Evolutionary conservation across 352 stramenopile genomes (phyloP).

Genomic region (Lagenidium giganteum): DNA sequence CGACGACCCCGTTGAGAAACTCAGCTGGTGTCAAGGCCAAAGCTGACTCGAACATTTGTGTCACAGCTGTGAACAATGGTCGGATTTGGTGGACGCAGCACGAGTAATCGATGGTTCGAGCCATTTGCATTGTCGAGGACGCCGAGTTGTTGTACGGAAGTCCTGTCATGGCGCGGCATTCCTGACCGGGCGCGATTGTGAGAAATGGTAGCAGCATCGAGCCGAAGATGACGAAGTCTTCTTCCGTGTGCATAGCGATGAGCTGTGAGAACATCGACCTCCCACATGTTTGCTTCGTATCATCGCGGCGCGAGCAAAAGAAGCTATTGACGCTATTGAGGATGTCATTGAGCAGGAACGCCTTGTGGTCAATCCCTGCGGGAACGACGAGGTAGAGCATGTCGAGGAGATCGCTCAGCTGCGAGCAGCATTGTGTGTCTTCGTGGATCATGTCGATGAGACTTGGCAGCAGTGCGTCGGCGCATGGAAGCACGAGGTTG

Average conservation of each 20-base stretch:
- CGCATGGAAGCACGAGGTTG: slow-evolving; percentile 32
- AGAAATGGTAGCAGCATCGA: slow-evolving; percentile 45
- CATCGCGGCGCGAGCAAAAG: slow-evolving; percentile 29
- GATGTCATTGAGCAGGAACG: slow-evolving; percentile 39
- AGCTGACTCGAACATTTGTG: slow-evolving; percentile 25
- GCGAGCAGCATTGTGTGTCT: slow-evolving; percentile 37
- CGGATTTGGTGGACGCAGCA: slow-evolving; percentile 36
- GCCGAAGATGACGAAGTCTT: slow-evolving; percentile 32
- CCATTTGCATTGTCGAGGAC: slow-evolving; percentile 18
- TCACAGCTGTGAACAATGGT: slow-evolving; percentile 31
- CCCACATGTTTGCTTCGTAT: slow-evolving; percentile 26
- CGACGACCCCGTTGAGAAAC: slow-evolving; percentile 39
- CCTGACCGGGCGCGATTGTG: slow-evolving; percentile 22
- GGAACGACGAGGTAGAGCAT: slow-evolving; percentile 39
- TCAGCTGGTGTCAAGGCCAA: slow-evolving; percentile 23
- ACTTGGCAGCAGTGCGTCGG: slow-evolving; percentile 26
- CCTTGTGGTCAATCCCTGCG: slow-evolving; percentile 24
- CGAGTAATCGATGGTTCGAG: slow-evolving; percentile 29
- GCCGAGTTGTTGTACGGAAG: slow-evolving; percentile 34
- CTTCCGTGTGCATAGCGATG: slow-evolving; percentile 28
- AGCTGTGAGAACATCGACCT: slow-evolving; percentile 35
- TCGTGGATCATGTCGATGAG: slow-evolving; percentile 25
- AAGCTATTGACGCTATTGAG: slow-evolving; percentile 41
- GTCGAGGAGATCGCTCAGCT: slow-evolving; percentile 41
- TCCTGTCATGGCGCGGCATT: slow-evolving; percentile 33